Evolutionary conservation across 2,329 filamentous ascomycete species (phyloP).

Genomic region (Trichoderma atrobrunneum): DNA sequence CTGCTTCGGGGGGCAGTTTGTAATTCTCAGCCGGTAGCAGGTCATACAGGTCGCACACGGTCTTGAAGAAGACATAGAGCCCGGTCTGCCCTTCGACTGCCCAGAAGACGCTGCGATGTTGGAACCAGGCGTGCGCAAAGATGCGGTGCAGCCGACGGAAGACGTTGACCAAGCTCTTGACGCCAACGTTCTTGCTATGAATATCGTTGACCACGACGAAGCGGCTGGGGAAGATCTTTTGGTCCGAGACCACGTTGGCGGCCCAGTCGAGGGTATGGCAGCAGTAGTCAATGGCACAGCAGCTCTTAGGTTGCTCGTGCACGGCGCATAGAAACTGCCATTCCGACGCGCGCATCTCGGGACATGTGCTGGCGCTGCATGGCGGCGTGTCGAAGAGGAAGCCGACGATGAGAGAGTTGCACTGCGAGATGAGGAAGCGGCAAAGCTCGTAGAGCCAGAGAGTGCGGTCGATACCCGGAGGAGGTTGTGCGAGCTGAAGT

Average conservation of each 20-base stretch:
- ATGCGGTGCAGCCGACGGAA: slow-evolving; percentile 93
- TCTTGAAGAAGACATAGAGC: slow-evolving; percentile 95
- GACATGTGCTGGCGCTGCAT: slow-evolving; percentile 85
- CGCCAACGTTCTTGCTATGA: slow-evolving; percentile 61
- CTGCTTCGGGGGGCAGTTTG: slow-evolving; percentile 88
- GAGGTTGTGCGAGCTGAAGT: slow-evolving; percentile 71
- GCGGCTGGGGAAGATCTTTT: slow-evolving; percentile 91
- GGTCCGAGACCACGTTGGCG: slow-evolving; percentile 87
- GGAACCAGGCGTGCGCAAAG: slow-evolving; percentile 98
- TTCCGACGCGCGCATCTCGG: slow-evolving; percentile 97
- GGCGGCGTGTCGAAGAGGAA: slow-evolving; percentile 89
- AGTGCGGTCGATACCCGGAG: slow-evolving; percentile 76
- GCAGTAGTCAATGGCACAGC: slow-evolving; percentile 98
- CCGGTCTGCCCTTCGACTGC: slow-evolving; percentile 87
- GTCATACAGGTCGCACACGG: slow-evolving; percentile 87
- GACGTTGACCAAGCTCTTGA: slow-evolving; percentile 88
- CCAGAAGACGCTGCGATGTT: slow-evolving; percentile 95
- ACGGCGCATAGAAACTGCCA: slow-evolving; percentile 99
- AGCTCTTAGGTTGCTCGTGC: slow-evolving; percentile 93
- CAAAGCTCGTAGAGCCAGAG: slow-evolving; percentile 98
- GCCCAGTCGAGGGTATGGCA: slow-evolving; percentile 99
- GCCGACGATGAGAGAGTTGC: slow-evolving; percentile 86
- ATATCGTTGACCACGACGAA: slow-evolving; percentile 57
- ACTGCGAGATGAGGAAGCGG: slow-evolving; percentile 91
- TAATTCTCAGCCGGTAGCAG: slow-evolving; percentile 92